These are phyloP conservation scores for Ophiosphaerella narmari DNA, from an alignment of 2,329 filamentous ascomycete genomes.

Conservation along the genomic window DNA sequence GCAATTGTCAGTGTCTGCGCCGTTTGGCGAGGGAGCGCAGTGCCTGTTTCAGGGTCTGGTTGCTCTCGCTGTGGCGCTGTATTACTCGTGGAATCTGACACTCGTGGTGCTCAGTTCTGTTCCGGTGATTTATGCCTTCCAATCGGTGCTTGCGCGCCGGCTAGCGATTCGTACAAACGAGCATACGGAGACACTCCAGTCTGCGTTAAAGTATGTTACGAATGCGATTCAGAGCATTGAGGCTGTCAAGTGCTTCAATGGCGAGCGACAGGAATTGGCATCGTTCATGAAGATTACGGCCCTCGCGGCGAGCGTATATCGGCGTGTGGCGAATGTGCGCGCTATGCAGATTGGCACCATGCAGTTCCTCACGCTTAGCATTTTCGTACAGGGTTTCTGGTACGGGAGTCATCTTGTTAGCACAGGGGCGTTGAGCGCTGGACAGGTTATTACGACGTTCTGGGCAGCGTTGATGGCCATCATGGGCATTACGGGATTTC, in stretches of 20 bases:
- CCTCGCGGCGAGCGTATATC: constrained; percentile 65
- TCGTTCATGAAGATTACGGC: constrained; percentile 66
- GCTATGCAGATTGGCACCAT: constrained; percentile 74
- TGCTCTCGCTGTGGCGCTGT: constrained; percentile 73
- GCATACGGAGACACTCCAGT: constrained; percentile 70
- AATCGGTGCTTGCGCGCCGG: constrained; percentile 63
- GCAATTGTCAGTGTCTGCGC: constrained; percentile 78
- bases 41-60: constrained; percentile 67
- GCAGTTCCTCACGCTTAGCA: constrained; percentile 72
- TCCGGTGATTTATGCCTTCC: constrained; percentile 66
- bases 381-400: constrained; percentile 92
- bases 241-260: constrained; percentile 84
- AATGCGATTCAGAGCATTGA: constrained; percentile 77
- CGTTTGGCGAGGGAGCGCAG: constrained; percentile 71
- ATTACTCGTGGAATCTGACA: constrained; percentile 82
- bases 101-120: constrained; percentile 76
- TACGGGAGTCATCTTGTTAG: constrained; percentile 75
- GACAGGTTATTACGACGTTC: constrained; percentile 79
- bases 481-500: constrained; percentile 72
- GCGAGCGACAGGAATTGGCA: constrained; percentile 68
- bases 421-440: constrained; percentile 62
- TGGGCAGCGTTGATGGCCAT: constrained; percentile 79
- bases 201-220: constrained; percentile 72
- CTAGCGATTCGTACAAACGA: constrained; percentile 69
- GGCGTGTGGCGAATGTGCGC: constrained; percentile 69